Evolutionary conservation across 2,329 filamentous ascomycete genomes (phyloP), one percentile per base, ranked within the genome.

Genomic region (Aspergillus pseudoviridinutans): DNA sequence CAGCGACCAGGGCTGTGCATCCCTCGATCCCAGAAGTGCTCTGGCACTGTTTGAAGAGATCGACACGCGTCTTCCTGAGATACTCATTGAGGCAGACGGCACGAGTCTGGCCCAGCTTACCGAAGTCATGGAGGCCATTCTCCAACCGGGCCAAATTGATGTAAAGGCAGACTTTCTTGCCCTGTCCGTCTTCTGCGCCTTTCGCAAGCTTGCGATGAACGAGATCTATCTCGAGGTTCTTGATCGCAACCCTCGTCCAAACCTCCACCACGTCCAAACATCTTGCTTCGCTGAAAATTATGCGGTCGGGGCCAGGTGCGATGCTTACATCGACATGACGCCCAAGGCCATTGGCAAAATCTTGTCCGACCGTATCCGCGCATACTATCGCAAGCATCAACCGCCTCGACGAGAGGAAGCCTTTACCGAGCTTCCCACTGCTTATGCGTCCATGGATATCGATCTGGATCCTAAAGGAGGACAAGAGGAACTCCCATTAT

Each of bases 241-340:
- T 0, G 84, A 87, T 64, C 77, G 84, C 7, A 86, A 85, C 63
- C 84, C 84, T 0, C 73, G 86, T 8, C 85, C 85, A 68, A 82
- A 85, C 54, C 77, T 80, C 22, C 84, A 85, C 55, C 76, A 83
- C 1, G 85, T 87, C 56, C 85, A 87, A 68, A 84, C 84, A 14
- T 84, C 84, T 35, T 83, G 83, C 8, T 87, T 87, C 63, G 81
- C 84, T 0, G 85, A 87, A 65, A 79, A 85, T 0, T 87, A 85
- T 69, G 84, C 84, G 0, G 73, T 87, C 2, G 85, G 85, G 0
- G 87, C 84, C 3, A 81, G 84, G 54, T 87, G 85, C 64, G 83
- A 86, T 58, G 77, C 81, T 1, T 87, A 86, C 64, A 85, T 87
- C 57, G 84, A 84, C 58, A 78, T 87, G 50, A 65, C 74, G 2